A percentile compares a stretch with the other conserved stretches of the same genome.
phyloP scores from a whole-genome alignment of 768 basidiomycete genomes.

The Russula brevipes region DNA sequence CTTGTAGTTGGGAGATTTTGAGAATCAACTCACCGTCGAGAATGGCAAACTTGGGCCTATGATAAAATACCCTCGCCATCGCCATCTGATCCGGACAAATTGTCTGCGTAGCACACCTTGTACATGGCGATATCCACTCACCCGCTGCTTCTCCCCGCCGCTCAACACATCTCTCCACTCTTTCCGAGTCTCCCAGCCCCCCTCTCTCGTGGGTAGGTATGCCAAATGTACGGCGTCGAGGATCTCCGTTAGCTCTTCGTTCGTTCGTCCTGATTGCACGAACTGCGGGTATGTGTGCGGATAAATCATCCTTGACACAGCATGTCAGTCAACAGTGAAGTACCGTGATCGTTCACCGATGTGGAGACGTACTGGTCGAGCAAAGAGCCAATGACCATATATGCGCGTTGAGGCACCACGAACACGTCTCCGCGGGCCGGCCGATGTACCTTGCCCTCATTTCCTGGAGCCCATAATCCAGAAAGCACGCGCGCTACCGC shows the following conservation, averaged over 20 bases:
- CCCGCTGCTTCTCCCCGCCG: slow-evolving; percentile 94
- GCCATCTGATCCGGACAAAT: slow-evolving; percentile 55
- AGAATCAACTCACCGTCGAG: slow-evolving; percentile 61
- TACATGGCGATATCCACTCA: slow-evolving; percentile 31
- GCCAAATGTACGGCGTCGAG: slow-evolving; percentile 76
- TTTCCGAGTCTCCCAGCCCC: slow-evolving; percentile 83
- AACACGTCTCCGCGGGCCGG: slow-evolving; percentile 45
- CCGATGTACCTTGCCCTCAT: slow-evolving; percentile 32
- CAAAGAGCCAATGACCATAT: slow-evolving; percentile 83
- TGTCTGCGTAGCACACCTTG: slow-evolving; percentile 5
- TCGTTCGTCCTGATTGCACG: slow-evolving; percentile 51
- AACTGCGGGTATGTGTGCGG: slow-evolving; percentile 81
- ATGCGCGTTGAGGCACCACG: slow-evolving; percentile 88
- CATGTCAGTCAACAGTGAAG: background rate
- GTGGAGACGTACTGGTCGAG: slow-evolving; percentile 63
- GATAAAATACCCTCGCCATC: slow-evolving; percentile 90
- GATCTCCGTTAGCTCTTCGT: slow-evolving; percentile 68
- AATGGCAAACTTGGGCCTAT: slow-evolving; percentile 74
- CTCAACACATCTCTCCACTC: slow-evolving; percentile 96
- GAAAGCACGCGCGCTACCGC: slow-evolving; percentile 85
- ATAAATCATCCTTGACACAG: slow-evolving; percentile 62
- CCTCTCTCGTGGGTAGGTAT: slow-evolving; percentile 82
- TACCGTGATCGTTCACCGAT: background rate
- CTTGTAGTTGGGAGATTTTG: background rate
- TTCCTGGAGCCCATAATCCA: slow-evolving; percentile 71